These are phyloP conservation scores for Scheffersomyces amazonensis DNA, from an alignment of 805 yeast genomes.

Conservation along the genomic window DNA sequence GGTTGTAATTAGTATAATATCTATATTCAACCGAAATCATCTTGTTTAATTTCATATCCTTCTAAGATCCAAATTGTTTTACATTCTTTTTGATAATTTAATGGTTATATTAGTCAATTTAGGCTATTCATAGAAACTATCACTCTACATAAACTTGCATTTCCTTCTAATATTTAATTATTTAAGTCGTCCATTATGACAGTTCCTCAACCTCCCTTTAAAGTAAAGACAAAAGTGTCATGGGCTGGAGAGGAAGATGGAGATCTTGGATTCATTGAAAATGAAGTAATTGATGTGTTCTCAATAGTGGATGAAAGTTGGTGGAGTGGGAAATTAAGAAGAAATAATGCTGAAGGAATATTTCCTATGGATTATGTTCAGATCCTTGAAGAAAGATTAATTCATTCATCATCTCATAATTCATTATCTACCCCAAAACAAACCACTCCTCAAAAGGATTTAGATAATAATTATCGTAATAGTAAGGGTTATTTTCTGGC, in stretches of 20 bases:
- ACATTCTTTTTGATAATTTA: no score
- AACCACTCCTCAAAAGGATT: slow-evolving; percentile 9
- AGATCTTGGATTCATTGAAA: slow-evolving; percentile 91
- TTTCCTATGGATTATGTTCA: slow-evolving; percentile 88
- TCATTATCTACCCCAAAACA: slow-evolving; percentile 13
- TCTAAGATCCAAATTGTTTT: no score
- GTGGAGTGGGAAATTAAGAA: slow-evolving; percentile 81
- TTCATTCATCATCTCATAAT: slow-evolving; percentile 13
- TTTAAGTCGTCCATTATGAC: no score
- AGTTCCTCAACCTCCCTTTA: slow-evolving; percentile 57
- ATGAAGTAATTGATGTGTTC: slow-evolving; percentile 84
- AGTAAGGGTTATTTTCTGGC: slow-evolving; percentile 7
- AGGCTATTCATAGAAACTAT: background rate
- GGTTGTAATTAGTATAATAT: no score
- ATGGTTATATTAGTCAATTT: no score
- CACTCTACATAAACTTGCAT: slow-evolving; percentile 1
- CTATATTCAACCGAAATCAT: no score
- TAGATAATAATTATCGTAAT: slow-evolving; percentile 1
- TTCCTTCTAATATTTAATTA: background rate
- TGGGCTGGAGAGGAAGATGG: slow-evolving; percentile 93
- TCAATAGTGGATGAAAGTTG: slow-evolving; percentile 82
- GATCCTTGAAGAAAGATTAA: slow-evolving; percentile 35
- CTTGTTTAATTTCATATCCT: no score
- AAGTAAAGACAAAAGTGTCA: slow-evolving; percentile 78
- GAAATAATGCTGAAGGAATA: slow-evolving; percentile 80